These are phyloP conservation scores for Myriangium duriaei DNA, from an alignment of 2,329 filamentous ascomycete species.

Conservation along the genomic window DNA sequence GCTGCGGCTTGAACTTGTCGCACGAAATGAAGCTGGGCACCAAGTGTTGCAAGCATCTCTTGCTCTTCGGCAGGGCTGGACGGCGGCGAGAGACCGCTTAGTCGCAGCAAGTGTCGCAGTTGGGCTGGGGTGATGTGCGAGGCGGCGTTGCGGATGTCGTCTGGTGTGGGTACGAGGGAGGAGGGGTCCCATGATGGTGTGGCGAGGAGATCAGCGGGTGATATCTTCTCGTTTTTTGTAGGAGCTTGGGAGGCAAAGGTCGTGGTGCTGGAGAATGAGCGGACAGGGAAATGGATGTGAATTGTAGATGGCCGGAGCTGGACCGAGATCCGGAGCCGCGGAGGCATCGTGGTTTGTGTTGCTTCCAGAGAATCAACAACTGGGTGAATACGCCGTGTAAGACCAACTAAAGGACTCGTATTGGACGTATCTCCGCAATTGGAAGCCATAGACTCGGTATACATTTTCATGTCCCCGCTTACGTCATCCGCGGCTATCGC, in stretches of 20 bases:
- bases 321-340: background rate
- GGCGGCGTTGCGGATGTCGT: slow-evolving; percentile 18
- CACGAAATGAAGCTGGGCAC: slow-evolving; percentile 84
- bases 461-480: too few species aligned
- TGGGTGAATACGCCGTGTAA: too few species aligned
- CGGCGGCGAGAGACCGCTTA: slow-evolving; percentile 76
- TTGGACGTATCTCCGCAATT: too few species aligned
- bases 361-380: too few species aligned
- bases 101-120: slow-evolving; percentile 71
- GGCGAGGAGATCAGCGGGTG: slow-evolving; percentile 35
- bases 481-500: too few species aligned
- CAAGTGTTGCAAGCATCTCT: slow-evolving; percentile 60
- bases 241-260: background rate
- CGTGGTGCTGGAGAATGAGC: background rate
- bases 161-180: slow-evolving; percentile 49
- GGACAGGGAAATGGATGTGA: background rate
- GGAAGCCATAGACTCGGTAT: too few species aligned
- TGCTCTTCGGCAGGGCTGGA: slow-evolving; percentile 48
- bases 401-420: too few species aligned
- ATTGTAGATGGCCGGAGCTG: background rate
- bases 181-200: slow-evolving; percentile 74
- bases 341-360: background rate
- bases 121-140: slow-evolving; percentile 49
- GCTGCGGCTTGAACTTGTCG: slow-evolving; percentile 62
- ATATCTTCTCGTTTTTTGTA: slow-evolving; percentile 20